Evolutionary conservation across 495 filamentous ascomycete species (phyloP).

Genomic region (Trichodelitschia bisporula): DNA sequence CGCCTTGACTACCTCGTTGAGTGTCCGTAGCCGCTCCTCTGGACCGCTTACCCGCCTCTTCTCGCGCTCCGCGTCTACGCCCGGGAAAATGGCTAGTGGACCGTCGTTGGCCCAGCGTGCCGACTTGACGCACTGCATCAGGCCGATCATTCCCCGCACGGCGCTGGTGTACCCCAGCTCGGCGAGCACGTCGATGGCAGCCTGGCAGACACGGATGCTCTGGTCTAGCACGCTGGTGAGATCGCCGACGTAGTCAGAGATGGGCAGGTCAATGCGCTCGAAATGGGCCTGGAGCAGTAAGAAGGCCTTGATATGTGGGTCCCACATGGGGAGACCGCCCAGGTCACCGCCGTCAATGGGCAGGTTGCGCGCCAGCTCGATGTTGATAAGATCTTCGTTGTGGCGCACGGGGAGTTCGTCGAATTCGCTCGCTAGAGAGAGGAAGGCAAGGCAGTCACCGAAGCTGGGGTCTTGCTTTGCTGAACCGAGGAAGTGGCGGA

Average conservation of each 20-base stretch:
- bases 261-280: slow-evolving; percentile 74
- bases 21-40: slow-evolving; percentile 13
- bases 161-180: slow-evolving; percentile 61
- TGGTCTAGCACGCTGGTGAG: slow-evolving; percentile 68
- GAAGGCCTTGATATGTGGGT: slow-evolving; percentile 94
- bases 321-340: slow-evolving; percentile 76
- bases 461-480: slow-evolving; percentile 40
- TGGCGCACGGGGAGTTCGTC: slow-evolving; percentile 96
- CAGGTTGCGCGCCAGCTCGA: slow-evolving; percentile 60
- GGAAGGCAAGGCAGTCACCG: slow-evolving; percentile 60
- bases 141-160: slow-evolving; percentile 50
- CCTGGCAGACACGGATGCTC: slow-evolving; percentile 81
- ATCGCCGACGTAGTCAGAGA: slow-evolving; percentile 93
- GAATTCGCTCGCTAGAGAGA: slow-evolving; percentile 84
- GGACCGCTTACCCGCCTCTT: slow-evolving; percentile 13
- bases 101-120: slow-evolving; percentile 76
- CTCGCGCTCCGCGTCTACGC: slow-evolving; percentile 28
- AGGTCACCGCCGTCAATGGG: slow-evolving; percentile 48
- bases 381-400: slow-evolving; percentile 97
- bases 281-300: slow-evolving; percentile 86
- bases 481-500: slow-evolving; percentile 52
- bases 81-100: slow-evolving; percentile 58
- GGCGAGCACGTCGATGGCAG: slow-evolving; percentile 80
- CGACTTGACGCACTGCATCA: slow-evolving; percentile 79
- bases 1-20: slow-evolving; percentile 21